Evolutionary conservation across 192 early-diverging fungal genomes (phyloP), one percentile per base, ranked within the genome.

Genomic region (Jimgerdemannia lactiflua): DNA sequence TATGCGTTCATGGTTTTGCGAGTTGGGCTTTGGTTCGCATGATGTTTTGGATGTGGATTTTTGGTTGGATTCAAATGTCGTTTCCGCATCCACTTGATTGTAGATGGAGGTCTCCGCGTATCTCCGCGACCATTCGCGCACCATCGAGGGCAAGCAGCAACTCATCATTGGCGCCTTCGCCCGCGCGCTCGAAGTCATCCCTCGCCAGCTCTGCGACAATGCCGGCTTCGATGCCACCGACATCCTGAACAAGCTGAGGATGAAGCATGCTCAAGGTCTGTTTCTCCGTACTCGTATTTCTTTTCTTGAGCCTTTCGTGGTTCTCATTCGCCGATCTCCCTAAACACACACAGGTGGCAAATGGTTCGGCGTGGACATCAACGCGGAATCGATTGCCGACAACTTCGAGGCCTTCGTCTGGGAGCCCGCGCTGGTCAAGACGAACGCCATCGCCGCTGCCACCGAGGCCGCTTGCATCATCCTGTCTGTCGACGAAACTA

Each of bases 181-280:
- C 72, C 95, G 95, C 80, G 95, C 98, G 3, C 88, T 99, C 43
- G 98, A 99, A 80, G 91, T 98, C 39, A 97, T 99, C 74, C 97
- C 98, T n/a, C 92, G 98, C 83, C 97, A 98, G 86, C 88, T 99
- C 29, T 95, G 94, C 86, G 96, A 96, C 83, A 99, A 99, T 84
- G 97, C 98, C 39, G 98, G 98, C 73, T 98, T 99, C 73, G 98
- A 99, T 79, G 93, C 97, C 14, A 99, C 97, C 18, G 97, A 98
- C 83, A 94, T 99, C 73, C 87, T 99, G 72, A 98, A 98, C 85
- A 94, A 97, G 87, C 85, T 99, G 70, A 92, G 98, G 79, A 95
- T 95, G 83, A 93, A 94, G 83, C 98, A 99, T 77, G 88, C 91
- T 29, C 87, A 89, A 70, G 90, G 88, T 83, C 82, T 81, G 74